Evolutionary conservation across 2,329 filamentous ascomycete species (phyloP), one percentile per base, ranked within the genome.

Genomic region (Epichloe baconii): DNA sequence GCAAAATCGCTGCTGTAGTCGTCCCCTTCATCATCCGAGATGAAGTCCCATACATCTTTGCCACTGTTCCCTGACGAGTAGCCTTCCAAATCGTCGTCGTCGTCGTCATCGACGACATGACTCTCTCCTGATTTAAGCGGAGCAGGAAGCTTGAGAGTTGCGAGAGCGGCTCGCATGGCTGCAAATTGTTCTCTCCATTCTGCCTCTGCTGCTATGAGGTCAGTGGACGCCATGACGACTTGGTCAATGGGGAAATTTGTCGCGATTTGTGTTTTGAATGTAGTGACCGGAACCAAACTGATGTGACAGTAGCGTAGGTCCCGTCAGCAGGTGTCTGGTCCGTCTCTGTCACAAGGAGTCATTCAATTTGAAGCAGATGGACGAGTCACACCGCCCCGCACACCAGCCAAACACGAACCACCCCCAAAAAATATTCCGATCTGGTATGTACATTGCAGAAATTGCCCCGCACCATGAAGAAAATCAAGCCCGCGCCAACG

Each of bases 1-100:
- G 83, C 78, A 34, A 80, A 70, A 55, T 86, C 86, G 58, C 81
- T 84, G 60, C 79, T 84, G 63, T 78, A 71, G 7, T 78, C 73
- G 51, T 83, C 83, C 19, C 81, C 80, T 23, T 85, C 83, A 47
- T 77, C 77, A 48, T 90, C 85, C 53, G 83, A 88, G 61, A 95
- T 88, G 53, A 94, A 82, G 64, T 96, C 90, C 91, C 91, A 96
- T 10, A 96, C 83, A 67, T 96, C 89, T 53, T 91, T 86, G 5
- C 80, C 79, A 17, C 78, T 80, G 43, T 78, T 80, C 5, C 79
- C 79, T 2, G 76, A 78, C 1, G 72, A 75, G 56, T 74, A 74
- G 12, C 70, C 71, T 31, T 74, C 73, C 34, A 78, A 72, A 36
- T 87, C 83, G 8, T 88, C 80, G 55, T 86, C 83, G 10, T 87